These are phyloP conservation scores for Hemisphaericaspora lyxosophila DNA, from an alignment of 1,139 yeast genomes.

Conservation along the genomic window DNA sequence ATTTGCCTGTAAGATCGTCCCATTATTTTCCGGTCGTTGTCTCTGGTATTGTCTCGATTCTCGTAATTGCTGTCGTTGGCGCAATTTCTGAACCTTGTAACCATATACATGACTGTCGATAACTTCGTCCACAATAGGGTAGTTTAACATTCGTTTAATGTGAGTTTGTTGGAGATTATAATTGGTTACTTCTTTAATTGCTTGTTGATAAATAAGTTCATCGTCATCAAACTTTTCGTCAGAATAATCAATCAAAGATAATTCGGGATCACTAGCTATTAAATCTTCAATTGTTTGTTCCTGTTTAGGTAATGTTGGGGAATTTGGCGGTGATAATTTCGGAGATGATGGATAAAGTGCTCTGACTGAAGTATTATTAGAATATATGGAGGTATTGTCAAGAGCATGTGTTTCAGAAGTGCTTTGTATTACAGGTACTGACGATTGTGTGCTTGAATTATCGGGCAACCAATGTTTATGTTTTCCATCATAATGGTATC, in stretches of 20 bases:
- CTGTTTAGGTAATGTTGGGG: conserved; percentile 8
- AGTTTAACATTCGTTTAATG: conserved; percentile 37
- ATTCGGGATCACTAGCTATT: conserved; percentile 26
- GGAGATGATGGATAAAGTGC: conserved; percentile 35
- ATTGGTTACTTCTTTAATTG: conserved; percentile 37
- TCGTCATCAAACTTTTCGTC: conserved; percentile 43
- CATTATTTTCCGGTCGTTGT: conserved; percentile 5
- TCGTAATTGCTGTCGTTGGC: conserved; percentile 20
- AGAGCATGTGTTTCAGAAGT: conserved; percentile 31
- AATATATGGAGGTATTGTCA: conserved; percentile 31
- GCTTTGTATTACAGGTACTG: conserved; percentile 18
- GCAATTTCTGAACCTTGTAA: conserved; percentile 40
- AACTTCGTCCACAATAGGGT: conserved; percentile 48
- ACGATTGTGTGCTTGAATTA: conserved; percentile 16
- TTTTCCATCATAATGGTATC: conserved; percentile 78
- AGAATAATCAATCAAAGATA: conserved; percentile 25
- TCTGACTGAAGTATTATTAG: conserved; percentile 35
- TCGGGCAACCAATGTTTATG: conserved; percentile 82
- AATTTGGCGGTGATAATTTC: conserved; percentile 24
- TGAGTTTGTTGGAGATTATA: conserved; percentile 40
- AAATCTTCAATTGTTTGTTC: conserved; percentile 25
- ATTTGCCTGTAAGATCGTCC: conserved; percentile 11
- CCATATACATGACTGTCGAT: conserved; percentile 45
- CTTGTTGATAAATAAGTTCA: conserved; percentile 35
- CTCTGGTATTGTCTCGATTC: conserved; percentile 22